phyloP scores from a whole-genome alignment of 225 moss, liverwort and hornwort genomes.

The Pleurozium schreberi region DNA sequence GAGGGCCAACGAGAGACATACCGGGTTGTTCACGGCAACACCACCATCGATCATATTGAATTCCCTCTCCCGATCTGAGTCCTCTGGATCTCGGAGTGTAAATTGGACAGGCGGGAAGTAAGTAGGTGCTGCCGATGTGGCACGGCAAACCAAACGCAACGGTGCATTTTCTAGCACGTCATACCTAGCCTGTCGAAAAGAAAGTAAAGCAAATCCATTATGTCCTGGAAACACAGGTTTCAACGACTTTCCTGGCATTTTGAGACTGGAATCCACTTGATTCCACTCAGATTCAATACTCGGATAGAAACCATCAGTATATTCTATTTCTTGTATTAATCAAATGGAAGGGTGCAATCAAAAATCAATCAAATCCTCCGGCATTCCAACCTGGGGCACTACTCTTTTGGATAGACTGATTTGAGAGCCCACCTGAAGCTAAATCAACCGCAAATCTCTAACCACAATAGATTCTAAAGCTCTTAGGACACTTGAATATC shows the following conservation, averaged over 20 bases:
- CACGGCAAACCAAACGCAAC: slow-evolving; percentile 29
- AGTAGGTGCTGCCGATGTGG: slow-evolving; percentile 53
- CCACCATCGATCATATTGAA: slow-evolving; percentile 63
- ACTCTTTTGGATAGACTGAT: not conserved
- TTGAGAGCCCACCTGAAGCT: not conserved
- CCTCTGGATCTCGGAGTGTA: slow-evolving; percentile 10
- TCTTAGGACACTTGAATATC: not conserved
- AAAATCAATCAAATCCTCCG: not conserved
- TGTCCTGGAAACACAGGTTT: not conserved
- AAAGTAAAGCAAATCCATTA: not conserved
- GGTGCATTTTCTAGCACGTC: slow-evolving; percentile 32
- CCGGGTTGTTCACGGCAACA: slow-evolving; percentile 58
- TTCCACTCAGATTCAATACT: not conserved
- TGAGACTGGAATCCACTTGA: not conserved
- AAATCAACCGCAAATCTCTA: not conserved
- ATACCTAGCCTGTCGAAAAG: slow-evolving; percentile 10
- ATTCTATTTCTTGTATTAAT: not conserved
- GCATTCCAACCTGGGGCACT: not conserved
- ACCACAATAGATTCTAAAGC: not conserved
- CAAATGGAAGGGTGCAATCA: not conserved
- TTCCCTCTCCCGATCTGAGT: slow-evolving; percentile 12
- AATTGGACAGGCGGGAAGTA: slow-evolving; percentile 45
- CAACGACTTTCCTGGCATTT: not conserved
- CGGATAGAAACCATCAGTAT: not conserved
- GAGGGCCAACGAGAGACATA: not conserved